Percentiles rank a stretch among this genome's conserved stretches.
These are phyloP conservation scores for Elsinoe batatas DNA, from an alignment of 2,329 filamentous ascomycete genomes.

Conservation along the genomic window DNA sequence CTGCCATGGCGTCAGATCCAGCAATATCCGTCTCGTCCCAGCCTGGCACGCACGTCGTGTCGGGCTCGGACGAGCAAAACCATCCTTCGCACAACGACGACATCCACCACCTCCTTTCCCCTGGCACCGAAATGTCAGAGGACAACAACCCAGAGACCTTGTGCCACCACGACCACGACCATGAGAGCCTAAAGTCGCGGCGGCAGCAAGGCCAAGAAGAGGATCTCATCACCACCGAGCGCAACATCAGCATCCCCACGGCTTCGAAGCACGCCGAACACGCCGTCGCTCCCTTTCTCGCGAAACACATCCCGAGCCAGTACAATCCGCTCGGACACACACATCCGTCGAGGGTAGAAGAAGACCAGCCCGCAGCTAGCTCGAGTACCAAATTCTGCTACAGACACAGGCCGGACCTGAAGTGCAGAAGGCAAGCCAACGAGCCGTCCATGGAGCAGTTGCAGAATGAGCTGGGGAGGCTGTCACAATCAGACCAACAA, in stretches of 20 bases:
- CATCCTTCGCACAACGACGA: constrained; percentile 17
- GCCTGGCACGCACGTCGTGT: background rate
- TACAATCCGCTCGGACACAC: constrained; percentile 65
- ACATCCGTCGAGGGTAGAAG: constrained; percentile 21
- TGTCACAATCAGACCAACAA: constrained; percentile 80
- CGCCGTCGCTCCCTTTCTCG: constrained; percentile 78
- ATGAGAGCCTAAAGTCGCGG: constrained; percentile 20
- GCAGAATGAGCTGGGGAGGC: constrained; percentile 72
- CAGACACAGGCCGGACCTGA: constrained; percentile 83
- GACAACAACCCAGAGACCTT: constrained; percentile 19
- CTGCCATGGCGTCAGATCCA: constrained; percentile 16
- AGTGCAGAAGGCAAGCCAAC: constrained; percentile 85
- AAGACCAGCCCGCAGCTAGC: constrained; percentile 26
- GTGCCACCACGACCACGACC: constrained; percentile 27
- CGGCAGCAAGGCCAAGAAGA: constrained; percentile 14
- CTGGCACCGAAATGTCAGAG: constrained; percentile 11
- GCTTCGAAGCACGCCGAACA: constrained; percentile 58
- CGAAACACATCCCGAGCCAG: constrained; percentile 78
- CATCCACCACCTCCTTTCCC: constrained; percentile 5
- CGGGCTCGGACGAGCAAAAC: constrained; percentile 12
- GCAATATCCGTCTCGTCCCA: constrained; percentile 7
- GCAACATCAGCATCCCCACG: constrained; percentile 33
- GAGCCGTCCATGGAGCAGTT: constrained; percentile 94
- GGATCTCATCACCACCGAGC: constrained; percentile 18
- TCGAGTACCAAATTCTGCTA: constrained; percentile 79